phyloP scores from a whole-genome alignment of 225 moss, liverwort and hornwort genomes.

The Anthoceros angustus region DNA sequence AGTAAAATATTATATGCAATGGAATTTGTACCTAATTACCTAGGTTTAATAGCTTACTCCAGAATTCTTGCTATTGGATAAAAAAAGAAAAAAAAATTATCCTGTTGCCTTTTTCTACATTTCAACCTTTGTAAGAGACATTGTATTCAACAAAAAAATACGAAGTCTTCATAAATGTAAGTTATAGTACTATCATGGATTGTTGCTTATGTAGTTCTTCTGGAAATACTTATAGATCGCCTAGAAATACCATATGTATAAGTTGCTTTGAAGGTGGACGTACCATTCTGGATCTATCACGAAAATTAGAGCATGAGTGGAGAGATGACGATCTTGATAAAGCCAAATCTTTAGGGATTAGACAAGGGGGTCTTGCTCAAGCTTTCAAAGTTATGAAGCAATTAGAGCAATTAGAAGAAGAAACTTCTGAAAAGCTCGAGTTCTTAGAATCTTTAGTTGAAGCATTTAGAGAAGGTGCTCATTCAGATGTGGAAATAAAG shows the following conservation, averaged over 20 bases:
- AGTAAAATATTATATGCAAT: too few relatives aligned
- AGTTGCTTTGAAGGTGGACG: slow-evolving; percentile 71
- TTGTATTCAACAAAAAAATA: too few relatives aligned
- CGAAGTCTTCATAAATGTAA: too few relatives aligned
- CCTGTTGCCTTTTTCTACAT: too few relatives aligned
- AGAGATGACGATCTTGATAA: slow-evolving; percentile 62
- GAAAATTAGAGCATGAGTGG: slow-evolving; percentile 84
- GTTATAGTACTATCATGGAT: slow-evolving; percentile 43
- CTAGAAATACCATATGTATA: slow-evolving; percentile 50
- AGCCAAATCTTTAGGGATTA: slow-evolving; percentile 22
- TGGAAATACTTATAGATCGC: slow-evolving; percentile 68
- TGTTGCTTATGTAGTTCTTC: slow-evolving; percentile 74
- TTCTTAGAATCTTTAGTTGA: slow-evolving; percentile 85
- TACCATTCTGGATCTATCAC: slow-evolving; percentile 54
- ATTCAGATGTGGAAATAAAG: slow-evolving; percentile 71
- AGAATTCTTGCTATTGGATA: too few relatives aligned
- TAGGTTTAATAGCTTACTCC: too few relatives aligned
- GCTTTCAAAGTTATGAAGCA: slow-evolving; percentile 83
- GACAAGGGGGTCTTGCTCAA: slow-evolving; percentile 40
- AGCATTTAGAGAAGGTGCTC: slow-evolving; percentile 69
- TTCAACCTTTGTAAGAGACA: too few relatives aligned
- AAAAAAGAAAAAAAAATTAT: too few relatives aligned
- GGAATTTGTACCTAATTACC: too few relatives aligned
- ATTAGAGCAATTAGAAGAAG: slow-evolving; percentile 67
- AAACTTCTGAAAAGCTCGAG: slow-evolving; percentile 83